Evolutionary conservation across 352 stramenopile species (phyloP).

Genomic region (Globisporangium abappressorium): DNA sequence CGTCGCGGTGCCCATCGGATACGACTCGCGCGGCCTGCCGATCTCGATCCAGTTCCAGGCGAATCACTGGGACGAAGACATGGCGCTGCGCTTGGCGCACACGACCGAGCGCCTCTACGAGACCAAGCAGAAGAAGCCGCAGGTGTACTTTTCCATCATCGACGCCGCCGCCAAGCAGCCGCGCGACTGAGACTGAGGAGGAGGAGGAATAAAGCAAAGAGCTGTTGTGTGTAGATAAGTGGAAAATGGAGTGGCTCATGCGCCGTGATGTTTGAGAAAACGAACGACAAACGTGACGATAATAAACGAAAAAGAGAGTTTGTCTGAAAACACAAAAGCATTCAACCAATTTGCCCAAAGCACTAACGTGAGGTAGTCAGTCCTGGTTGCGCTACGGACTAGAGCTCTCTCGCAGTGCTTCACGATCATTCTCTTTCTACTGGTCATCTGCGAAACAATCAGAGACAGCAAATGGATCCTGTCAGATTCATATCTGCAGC

Average conservation of each 20-base stretch:
- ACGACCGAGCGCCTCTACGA: conserved; percentile 42
- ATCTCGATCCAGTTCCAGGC: conserved; percentile 81
- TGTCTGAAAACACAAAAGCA: neutral
- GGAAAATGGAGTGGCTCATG: neutral
- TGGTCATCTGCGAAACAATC: neutral
- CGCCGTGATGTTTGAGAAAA: neutral
- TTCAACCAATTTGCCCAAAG: neutral
- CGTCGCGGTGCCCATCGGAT: conserved; percentile 69
- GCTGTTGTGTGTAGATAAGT: neutral
- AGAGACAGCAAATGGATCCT: neutral
- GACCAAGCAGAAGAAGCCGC: conserved; percentile 37
- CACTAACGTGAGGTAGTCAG: neutral
- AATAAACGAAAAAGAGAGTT: neutral
- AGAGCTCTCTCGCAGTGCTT: neutral
- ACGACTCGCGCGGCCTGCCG: conserved; percentile 57
- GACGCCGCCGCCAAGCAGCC: conserved; percentile 35
- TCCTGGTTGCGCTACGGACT: neutral
- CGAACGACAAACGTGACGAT: neutral
- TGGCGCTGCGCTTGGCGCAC: conserved; percentile 66
- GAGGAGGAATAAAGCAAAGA: neutral
- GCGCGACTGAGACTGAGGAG: conserved; percentile 1
- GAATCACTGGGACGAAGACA: conserved; percentile 72
- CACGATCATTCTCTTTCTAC: neutral
- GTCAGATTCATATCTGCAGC: conserved; percentile 20
- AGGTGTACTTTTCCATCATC: conserved; percentile 69